These are phyloP conservation scores for Noccaea bulbosa DNA, from an alignment of 345 rosid genomes.

Conservation along the genomic window DNA sequence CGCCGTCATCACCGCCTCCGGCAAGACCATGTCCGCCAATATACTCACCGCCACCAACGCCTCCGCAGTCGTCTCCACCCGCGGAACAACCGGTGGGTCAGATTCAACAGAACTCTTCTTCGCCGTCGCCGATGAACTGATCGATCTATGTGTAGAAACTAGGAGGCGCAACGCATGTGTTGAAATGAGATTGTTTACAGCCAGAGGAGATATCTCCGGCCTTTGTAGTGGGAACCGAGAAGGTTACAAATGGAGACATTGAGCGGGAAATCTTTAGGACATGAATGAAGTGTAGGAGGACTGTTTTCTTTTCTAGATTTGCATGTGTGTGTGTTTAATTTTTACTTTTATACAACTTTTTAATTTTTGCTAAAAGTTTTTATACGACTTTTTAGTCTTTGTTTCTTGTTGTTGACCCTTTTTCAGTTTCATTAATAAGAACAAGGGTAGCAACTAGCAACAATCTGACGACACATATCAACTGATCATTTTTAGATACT, in stretches of 20 bases:
- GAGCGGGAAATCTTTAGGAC: slow-evolving; percentile 23
- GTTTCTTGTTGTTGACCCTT: slow-evolving; percentile 22
- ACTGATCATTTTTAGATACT: neutral
- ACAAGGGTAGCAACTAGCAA: slow-evolving; percentile 31
- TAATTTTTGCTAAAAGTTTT: neutral
- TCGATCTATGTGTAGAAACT: slow-evolving; percentile 29
- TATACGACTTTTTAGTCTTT: slow-evolving; percentile 3
- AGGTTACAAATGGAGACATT: slow-evolving; percentile 19
- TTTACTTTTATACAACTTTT: neutral
- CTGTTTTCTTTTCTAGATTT: slow-evolving; percentile 13
- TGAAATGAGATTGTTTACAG: slow-evolving; percentile 28
- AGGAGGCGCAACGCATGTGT: slow-evolving; percentile 24
- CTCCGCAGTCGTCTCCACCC: slow-evolving; percentile 38
- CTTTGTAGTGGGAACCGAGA: neutral
- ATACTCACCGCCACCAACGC: slow-evolving; percentile 36
- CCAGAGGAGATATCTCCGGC: slow-evolving; percentile 1
- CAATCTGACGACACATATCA: slow-evolving; percentile 10
- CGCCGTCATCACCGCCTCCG: slow-evolving; percentile 21
- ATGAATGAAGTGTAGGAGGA: slow-evolving; percentile 29
- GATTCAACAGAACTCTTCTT: slow-evolving; percentile 26
- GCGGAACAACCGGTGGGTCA: slow-evolving; percentile 34
- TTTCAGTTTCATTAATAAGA: slow-evolving; percentile 37
- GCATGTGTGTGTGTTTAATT: slow-evolving; percentile 26
- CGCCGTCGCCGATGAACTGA: slow-evolving; percentile 36
- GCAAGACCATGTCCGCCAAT: slow-evolving; percentile 38